These are phyloP conservation scores for Arthrobotrys megalospora DNA, from an alignment of 2,329 filamentous ascomycete species.

Conservation along the genomic window DNA sequence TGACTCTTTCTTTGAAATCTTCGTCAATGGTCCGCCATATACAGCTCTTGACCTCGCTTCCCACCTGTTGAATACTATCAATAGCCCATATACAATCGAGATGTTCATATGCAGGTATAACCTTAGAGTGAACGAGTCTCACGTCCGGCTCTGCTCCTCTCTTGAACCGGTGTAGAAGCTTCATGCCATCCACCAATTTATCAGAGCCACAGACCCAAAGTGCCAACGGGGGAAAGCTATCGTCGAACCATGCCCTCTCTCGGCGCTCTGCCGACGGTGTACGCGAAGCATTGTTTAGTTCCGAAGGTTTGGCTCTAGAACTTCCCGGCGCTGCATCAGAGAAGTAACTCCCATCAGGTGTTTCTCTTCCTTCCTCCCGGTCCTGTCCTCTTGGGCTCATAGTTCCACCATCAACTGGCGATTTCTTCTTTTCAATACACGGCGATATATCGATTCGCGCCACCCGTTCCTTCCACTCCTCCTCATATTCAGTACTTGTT, in stretches of 20 bases:
- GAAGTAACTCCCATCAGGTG: background rate
- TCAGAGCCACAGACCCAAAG: slow-evolving; percentile 90
- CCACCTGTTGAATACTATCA: slow-evolving; percentile 86
- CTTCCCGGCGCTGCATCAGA: background rate
- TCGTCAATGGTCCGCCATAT: slow-evolving; percentile 81
- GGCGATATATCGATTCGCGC: slow-evolving; percentile 18
- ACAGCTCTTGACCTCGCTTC: slow-evolving; percentile 82
- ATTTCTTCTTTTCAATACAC: background rate
- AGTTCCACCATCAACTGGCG: background rate
- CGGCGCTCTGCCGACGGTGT: slow-evolving; percentile 29
- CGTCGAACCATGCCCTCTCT: slow-evolving; percentile 81
- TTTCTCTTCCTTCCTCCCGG: background rate
- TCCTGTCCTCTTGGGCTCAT: background rate
- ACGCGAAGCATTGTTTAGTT: background rate
- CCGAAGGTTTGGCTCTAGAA: background rate
- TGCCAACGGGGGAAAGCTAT: slow-evolving; percentile 83
- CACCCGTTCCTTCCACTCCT: slow-evolving; percentile 30
- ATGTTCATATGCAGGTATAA: slow-evolving; percentile 91
- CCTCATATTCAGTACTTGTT: background rate
- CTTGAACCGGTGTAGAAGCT: slow-evolving; percentile 81
- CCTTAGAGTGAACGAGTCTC: slow-evolving; percentile 82
- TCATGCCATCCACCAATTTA: slow-evolving; percentile 84
- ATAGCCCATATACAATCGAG: slow-evolving; percentile 96
- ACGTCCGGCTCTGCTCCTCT: slow-evolving; percentile 85
- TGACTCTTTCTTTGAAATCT: slow-evolving; percentile 71